Percentiles rank a stretch among this genome's conserved stretches.
phyloP scores from a whole-genome alignment of 169 alveolate genomes.

The Plasmodium yoelii region DNA sequence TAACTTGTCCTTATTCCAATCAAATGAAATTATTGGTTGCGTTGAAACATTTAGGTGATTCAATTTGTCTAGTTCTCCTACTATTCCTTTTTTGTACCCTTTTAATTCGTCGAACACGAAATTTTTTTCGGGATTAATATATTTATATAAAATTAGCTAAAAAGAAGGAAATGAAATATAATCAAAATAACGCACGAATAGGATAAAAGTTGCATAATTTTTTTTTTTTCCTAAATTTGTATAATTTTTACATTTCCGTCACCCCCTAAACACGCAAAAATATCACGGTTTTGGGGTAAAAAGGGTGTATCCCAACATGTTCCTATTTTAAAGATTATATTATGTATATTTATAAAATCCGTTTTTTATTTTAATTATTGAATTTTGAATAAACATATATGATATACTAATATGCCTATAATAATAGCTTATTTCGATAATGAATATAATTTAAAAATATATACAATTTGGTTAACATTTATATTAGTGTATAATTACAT shows the following conservation, averaged over 20 bases:
- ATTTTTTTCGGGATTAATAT: conserved; percentile 87
- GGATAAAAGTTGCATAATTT: background rate
- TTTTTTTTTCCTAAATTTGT: background rate
- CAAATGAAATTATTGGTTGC: conserved; percentile 94
- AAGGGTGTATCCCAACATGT: conserved; percentile 95
- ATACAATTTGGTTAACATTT: too few relatives aligned
- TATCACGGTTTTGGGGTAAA: conserved; percentile 94
- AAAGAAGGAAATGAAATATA: conserved; percentile 77
- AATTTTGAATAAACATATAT: too few relatives aligned
- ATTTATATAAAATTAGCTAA: conserved; percentile 89
- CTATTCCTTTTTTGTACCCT: conserved; percentile 90
- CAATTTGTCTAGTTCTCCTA: conserved; percentile 91
- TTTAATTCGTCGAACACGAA: conserved; percentile 70
- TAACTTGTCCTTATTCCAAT: conserved; percentile 88
- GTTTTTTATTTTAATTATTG: background rate
- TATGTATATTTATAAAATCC: background rate
- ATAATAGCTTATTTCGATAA: too few relatives aligned
- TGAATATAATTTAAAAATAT: too few relatives aligned
- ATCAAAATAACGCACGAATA: background rate
- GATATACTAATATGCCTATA: too few relatives aligned
- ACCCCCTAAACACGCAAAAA: conserved; percentile 92
- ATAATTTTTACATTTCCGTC: conserved; percentile 86
- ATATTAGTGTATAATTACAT: too few relatives aligned
- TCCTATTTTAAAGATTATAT: conserved; percentile 79
- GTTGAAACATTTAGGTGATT: conserved; percentile 91